Base-by-base conservation (phyloP, 805 yeast species). In the Wickerhamiella azyma region DNA sequence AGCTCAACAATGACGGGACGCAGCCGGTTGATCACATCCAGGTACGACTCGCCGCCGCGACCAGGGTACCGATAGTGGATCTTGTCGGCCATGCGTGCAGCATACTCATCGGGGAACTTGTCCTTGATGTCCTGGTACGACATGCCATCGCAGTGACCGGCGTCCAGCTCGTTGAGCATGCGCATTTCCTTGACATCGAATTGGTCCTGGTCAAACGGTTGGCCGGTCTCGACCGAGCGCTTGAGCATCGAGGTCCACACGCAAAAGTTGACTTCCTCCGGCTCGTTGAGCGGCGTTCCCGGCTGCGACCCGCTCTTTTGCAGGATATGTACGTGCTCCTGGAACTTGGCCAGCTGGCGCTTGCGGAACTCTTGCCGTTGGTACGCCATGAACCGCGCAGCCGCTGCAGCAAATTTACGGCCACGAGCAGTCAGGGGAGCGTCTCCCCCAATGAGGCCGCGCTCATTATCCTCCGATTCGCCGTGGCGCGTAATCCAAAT, bases 401-500 rank as follows among this genome's bases (percentile, higher is more conserved):
- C 65, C 0, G 94, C 81, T 47, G 68, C 69, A 1, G 94, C 71
- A 59, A 84, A 89, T 55, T 71, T 78, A 18, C 64, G 62, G 32
- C 98, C 98, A 44, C 95, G 74, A 48, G 72, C 70, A 0, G 96
- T 88, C 37, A 89, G 66, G 19, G 69, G 67, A 0, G 96, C 81
- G 61, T 89, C 92, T 18, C 98, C 98, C 9, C 98, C 97, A 53
- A 89, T 85, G 45, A 76, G 70, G 5, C 98, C 98, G 43, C 66
- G 58, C 16, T 85, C 79, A 59, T 89, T 89, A 59, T 86, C 96
- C 29, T 73, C 72, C 52, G 88, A 77, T 64, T 89, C 97, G 43
- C 98, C 98, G 58, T 88, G 96, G 50, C 98, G 75, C 1, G 96
- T 80, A 51, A 89, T 81, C 86, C 95, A 89, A 43, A 89, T 86